Evolutionary conservation across 306 rosid genomes (phyloP).

Genomic region (Rubus idaeus): DNA sequence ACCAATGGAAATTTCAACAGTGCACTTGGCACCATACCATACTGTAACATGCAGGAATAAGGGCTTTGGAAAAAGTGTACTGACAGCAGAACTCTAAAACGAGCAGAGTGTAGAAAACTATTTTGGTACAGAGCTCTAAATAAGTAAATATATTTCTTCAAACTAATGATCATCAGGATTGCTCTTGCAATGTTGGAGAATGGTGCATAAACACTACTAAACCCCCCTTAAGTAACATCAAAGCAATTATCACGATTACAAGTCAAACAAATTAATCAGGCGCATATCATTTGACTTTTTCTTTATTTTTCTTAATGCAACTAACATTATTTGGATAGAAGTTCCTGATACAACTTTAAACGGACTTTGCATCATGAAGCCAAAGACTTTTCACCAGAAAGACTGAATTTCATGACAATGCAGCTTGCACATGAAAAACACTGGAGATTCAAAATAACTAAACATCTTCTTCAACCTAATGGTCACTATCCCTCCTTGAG

Average conservation of each 20-base stretch:
- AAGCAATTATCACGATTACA: conserved; percentile 19
- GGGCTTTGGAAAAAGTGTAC: neutral
- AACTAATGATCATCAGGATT: neutral
- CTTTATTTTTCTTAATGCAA: neutral
- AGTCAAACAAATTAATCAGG: conserved; percentile 19
- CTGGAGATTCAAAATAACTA: neutral
- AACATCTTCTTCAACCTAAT: neutral
- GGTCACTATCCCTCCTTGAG: conserved; percentile 1
- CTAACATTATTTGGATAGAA: neutral
- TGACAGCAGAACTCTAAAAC: neutral
- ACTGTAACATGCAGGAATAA: neutral
- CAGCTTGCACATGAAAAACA: neutral
- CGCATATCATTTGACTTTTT: neutral
- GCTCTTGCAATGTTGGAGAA: neutral
- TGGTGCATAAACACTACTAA: neutral
- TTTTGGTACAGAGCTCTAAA: neutral
- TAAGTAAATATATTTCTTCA: neutral
- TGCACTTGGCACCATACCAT: neutral
- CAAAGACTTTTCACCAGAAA: too few species aligned
- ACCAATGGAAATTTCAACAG: neutral
- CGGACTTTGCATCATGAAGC: neutral
- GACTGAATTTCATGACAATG: neutral
- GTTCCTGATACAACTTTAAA: neutral
- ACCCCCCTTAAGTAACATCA: conserved; percentile 7
- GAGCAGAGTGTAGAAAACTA: neutral